Evolutionary conservation across 257 asterid species (phyloP).

Genomic region (Ehretia macrophylla): DNA sequence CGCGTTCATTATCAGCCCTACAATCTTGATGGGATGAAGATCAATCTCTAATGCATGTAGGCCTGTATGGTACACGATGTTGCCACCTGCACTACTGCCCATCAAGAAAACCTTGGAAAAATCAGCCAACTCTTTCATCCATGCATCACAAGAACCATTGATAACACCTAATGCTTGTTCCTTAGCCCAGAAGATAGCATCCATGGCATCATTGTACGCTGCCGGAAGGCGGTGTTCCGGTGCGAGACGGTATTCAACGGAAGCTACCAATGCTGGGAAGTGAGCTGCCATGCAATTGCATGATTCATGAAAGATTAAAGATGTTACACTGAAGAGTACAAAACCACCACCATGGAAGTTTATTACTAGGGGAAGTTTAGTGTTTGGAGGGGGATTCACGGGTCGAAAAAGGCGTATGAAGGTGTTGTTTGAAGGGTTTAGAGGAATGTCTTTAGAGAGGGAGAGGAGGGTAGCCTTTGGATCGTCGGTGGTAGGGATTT

Average conservation of each 20-base stretch:
- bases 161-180: slow-evolving; percentile 20
- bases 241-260: slow-evolving; percentile 71
- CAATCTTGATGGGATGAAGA: slow-evolving; percentile 41
- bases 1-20: slow-evolving; percentile 56
- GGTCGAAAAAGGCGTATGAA: slow-evolving; percentile 64
- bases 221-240: slow-evolving; percentile 85
- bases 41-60: slow-evolving; percentile 33
- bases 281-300: slow-evolving; percentile 44
- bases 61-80: slow-evolving; percentile 44
- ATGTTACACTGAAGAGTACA: slow-evolving; percentile 39
- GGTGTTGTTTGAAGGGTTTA: slow-evolving; percentile 41
- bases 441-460: slow-evolving; percentile 55
- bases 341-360: slow-evolving; percentile 71
- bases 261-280: slow-evolving; percentile 52
- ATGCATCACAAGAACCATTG: slow-evolving; percentile 30
- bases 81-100: slow-evolving; percentile 72
- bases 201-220: slow-evolving; percentile 74
- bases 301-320: slow-evolving; percentile 46
- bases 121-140: slow-evolving; percentile 47
- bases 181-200: slow-evolving; percentile 47
- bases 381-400: slow-evolving; percentile 37
- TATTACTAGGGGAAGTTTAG: slow-evolving; percentile 68
- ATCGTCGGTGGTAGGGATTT: background rate
- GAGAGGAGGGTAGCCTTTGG: slow-evolving; percentile 3
- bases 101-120: slow-evolving; percentile 48